Evolutionary conservation across 2,329 filamentous ascomycete species (phyloP), one percentile per base, ranked within the genome.

Genomic region (Fusarium sp.): DNA sequence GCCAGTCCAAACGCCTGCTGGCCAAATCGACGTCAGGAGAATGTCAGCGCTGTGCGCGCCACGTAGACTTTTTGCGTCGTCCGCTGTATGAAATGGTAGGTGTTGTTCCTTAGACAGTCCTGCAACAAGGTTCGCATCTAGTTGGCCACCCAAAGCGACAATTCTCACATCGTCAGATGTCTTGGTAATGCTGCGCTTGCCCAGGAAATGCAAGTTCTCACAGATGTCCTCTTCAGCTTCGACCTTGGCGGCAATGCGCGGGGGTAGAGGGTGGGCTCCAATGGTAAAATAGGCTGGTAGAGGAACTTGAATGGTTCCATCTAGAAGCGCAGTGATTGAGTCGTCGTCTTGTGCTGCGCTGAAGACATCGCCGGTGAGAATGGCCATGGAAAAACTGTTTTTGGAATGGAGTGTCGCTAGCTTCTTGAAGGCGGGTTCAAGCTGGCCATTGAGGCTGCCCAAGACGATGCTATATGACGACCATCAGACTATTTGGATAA

Each of bases 201-300:
- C 94, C 2, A 99, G 87, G 75, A 92, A 97, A 80, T 93, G 93
- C 13, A 99, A 87, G 77, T 99, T 98, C n/a, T 91, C 86, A 77
- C 94, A 97, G 20, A 99, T 86, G 72, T 91, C 88, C 75, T 90
- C 91, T 66, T 92, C 88, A 33, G 87, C 86, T 75, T 93, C 87
- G 53, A 98, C 86, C 77, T 90, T 94, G 75, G 92, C 88, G 21
- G 92, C 83, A 23, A 98, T 87, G 29, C 84, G 81, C 5, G 84
- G 79, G 1, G 96, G 96, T 8, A 99, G 84, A n/a, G 90, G 82
- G 46, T 85, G 85, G 37, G 84, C 89, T 71, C 93, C 94, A 63
- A 97, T 85, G 5, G 93, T 93, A 78, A 98, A 99, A 81, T 99
- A 99, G 11, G 92, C 97, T 3, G 94, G 91, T 2, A 98, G 82